Percentiles rank a stretch among this genome's conserved stretches.
Conservation (phyloP, 495 filamentous ascomycete genomes). For the Penicillium pulvis region DNA sequence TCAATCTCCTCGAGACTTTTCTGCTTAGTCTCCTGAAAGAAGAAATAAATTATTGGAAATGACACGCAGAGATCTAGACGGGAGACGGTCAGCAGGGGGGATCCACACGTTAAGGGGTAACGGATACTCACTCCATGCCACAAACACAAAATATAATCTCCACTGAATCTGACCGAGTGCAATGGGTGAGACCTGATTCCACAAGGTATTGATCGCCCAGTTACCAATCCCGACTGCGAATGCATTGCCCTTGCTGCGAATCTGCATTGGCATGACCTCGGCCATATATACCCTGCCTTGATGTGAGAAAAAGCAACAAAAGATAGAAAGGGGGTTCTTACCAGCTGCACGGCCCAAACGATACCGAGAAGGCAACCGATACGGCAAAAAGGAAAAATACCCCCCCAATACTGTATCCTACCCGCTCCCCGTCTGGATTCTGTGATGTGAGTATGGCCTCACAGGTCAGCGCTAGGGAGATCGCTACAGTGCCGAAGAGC, state of each 20-base stretch:
- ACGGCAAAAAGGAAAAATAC: conserved; percentile 55
- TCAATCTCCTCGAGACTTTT: conserved; percentile 60
- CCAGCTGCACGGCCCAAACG: conserved; percentile 51
- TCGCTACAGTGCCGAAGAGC: conserved; percentile 42
- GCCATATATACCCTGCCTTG: conserved; percentile 46
- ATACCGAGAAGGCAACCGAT: conserved; percentile 48
- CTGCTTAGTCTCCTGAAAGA: conserved; percentile 59
- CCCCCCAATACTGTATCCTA: conserved; percentile 42
- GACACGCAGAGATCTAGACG: conserved; percentile 36
- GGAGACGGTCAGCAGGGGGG: conserved; percentile 16
- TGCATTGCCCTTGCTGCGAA: conserved; percentile 49
- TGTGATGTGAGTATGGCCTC: conserved; percentile 44
- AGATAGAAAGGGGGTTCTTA: conserved; percentile 14
- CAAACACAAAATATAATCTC: conserved; percentile 51
- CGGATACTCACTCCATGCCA: conserved; percentile 37
- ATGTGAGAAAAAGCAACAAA: background rate
- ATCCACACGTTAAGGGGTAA: background rate
- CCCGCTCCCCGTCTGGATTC: conserved; percentile 36
- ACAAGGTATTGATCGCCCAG: conserved; percentile 53
- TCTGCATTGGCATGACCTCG: conserved; percentile 55
- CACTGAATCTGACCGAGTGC: conserved; percentile 45
- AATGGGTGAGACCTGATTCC: conserved; percentile 52
- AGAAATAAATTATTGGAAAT: conserved; percentile 49
- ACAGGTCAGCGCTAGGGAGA: conserved; percentile 45
- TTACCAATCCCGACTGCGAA: conserved; percentile 51